Base-by-base conservation (phyloP, 2,329 filamentous ascomycete species). In the Trichoderma simmonsii region DNA sequence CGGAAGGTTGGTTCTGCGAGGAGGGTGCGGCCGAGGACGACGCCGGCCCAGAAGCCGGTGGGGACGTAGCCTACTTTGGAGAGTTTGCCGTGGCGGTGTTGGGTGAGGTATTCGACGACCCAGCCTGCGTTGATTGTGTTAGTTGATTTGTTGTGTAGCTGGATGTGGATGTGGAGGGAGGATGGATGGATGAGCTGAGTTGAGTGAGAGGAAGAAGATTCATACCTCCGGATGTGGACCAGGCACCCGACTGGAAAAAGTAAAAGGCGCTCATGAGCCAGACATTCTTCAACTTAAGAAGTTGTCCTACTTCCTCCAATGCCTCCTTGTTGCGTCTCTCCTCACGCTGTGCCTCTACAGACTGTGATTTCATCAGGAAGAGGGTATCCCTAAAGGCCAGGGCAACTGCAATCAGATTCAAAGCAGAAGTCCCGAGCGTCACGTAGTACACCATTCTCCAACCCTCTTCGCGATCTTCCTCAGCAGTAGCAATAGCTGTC, bases 41-140 rank as follows among this genome's bases (percentile, higher is more conserved):
- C 86, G 0, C 93, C 93, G 24, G 93, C 85, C 93, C 93, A 95
- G 80, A 94, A 95, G 0, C 92, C 93, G 2, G 92, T 94, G 0
- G 91, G 90, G 0, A 90, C 90, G 85, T 95, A 92, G 24, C 71
- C 71, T 30, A 89, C 90, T 0, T 89, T 87, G 75, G 94, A 94
- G 0, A 88, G 82, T 3, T 83, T 85, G 0, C 89, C 92, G n/a
- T 90, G 80, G 6, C 93, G 88, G 7, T 93, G 90, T n/a, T 64
- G 30, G 24, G 51, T 69, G 34, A 73, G 70, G 30, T 72, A 73
- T 56, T 73, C 70, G 36, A 73, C 72, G 1, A 72, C 70, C 72
- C 70, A 72, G n/a, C 32, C 30, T 34, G 48, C 14, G 0, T 12
- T 6, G n/a, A 14, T 12, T 54, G 15, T 43, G 36, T 21, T 51